A percentile compares a stretch with the other conserved stretches of the same genome.
Conservation (phyloP, 2,329 filamentous ascomycete species). For the Epichloe aotearoae region DNA sequence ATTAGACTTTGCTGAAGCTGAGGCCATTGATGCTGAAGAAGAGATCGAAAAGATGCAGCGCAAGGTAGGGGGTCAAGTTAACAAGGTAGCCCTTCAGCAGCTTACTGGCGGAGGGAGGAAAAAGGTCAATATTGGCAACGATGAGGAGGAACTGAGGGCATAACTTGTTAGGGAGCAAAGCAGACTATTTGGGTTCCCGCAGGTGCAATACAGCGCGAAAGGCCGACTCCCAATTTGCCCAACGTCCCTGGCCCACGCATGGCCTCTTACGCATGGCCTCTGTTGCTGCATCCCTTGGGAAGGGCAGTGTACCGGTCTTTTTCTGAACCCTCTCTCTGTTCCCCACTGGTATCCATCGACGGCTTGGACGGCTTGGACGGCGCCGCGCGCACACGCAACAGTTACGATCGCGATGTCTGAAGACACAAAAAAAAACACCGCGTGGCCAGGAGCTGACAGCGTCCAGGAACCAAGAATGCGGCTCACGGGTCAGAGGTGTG, state of each 20-base stretch:
- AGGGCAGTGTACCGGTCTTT: conserved; percentile 2
- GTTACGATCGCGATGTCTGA: neutral
- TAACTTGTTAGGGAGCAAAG: conserved; percentile 10
- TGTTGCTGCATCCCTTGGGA: conserved; percentile 8
- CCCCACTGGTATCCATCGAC: neutral
- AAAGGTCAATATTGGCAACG: conserved; percentile 76
- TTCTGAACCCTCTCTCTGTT: neutral
- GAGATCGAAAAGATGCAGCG: conserved; percentile 95
- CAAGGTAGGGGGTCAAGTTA: conserved; percentile 85
- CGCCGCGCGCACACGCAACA: neutral
- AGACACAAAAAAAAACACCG: conserved; percentile 1
- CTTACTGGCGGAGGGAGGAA: conserved; percentile 72
- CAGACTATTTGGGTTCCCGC: conserved; percentile 10
- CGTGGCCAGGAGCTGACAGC: conserved; percentile 7
- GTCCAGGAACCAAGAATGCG: conserved; percentile 17
- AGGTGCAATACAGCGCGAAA: neutral
- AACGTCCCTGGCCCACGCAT: conserved; percentile 5
- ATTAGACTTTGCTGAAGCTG: conserved; percentile 80
- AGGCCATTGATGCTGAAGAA: conserved; percentile 82
- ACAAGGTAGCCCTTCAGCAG: conserved; percentile 81
- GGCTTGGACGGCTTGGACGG: neutral
- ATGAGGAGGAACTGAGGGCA: conserved; percentile 42
- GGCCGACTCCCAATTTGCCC: neutral
- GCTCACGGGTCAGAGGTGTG: conserved; percentile 11
- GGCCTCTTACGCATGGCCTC: neutral